A percentile compares a stretch with the other conserved stretches of the same genome.
These are phyloP conservation scores for Cicer cuneatum DNA, from an alignment of 306 rosid species.

Conservation along the genomic window DNA sequence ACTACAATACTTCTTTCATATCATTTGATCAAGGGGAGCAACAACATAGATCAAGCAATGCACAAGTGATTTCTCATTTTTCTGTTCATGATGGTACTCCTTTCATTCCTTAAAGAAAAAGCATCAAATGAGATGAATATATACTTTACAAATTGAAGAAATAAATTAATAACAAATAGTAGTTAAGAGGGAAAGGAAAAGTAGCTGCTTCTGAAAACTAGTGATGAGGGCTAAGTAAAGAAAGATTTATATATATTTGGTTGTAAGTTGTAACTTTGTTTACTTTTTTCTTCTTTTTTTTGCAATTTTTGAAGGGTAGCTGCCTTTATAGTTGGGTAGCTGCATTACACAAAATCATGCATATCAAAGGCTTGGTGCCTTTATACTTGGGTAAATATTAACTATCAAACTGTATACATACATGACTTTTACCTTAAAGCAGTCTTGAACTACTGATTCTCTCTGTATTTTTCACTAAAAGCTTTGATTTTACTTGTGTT, in stretches of 20 bases:
- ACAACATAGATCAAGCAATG: slow-evolving; percentile 55
- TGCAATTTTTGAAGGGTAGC: slow-evolving; percentile 43
- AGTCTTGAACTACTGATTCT: slow-evolving; percentile 19
- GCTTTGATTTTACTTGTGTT: background rate
- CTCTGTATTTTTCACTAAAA: background rate
- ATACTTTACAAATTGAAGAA: slow-evolving; percentile 38
- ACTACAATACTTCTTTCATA: slow-evolving; percentile 56
- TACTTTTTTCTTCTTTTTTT: background rate
- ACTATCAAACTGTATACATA: slow-evolving; percentile 49
- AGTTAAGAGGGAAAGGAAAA: slow-evolving; percentile 42
- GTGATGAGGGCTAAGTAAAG: slow-evolving; percentile 15
- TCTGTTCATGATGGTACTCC: slow-evolving; percentile 60
- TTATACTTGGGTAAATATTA: slow-evolving; percentile 42
- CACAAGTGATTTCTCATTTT: slow-evolving; percentile 56
- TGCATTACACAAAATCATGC: background rate
- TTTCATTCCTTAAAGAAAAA: slow-evolving; percentile 52
- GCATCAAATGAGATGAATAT: slow-evolving; percentile 15
- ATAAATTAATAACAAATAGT: slow-evolving; percentile 50
- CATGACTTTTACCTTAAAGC: slow-evolving; percentile 51
- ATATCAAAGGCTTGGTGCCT: slow-evolving; percentile 37
- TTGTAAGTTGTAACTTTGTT: slow-evolving; percentile 32
- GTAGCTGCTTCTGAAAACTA: slow-evolving; percentile 42
- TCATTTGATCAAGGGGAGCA: slow-evolving; percentile 65
- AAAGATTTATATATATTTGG: slow-evolving; percentile 29
- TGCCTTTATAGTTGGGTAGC: slow-evolving; percentile 38